Conservation (phyloP, 2,329 filamentous ascomycete genomes). For the Claviceps monticola region DNA sequence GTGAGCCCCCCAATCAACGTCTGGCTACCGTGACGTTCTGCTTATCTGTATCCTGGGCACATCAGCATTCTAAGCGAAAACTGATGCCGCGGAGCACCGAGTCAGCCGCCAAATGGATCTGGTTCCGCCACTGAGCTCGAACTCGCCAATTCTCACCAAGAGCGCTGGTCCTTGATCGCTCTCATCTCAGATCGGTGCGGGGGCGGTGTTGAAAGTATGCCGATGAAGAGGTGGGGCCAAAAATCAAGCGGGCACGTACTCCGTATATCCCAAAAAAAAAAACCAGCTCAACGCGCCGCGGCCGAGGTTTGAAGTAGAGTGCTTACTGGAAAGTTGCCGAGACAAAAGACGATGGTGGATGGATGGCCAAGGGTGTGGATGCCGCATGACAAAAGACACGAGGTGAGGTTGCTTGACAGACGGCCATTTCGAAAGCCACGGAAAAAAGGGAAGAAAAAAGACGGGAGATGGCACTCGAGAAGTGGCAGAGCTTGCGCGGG, state of each 20-base stretch:
- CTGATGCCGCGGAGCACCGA: background rate
- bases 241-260: background rate
- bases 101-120: background rate
- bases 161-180: background rate
- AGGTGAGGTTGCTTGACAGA: background rate
- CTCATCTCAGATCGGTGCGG: background rate
- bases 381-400: background rate
- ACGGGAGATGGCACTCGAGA: background rate
- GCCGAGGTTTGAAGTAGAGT: background rate
- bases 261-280: background rate
- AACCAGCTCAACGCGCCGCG: background rate
- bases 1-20: background rate
- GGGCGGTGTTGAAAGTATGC: background rate
- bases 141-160: background rate
- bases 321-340: background rate
- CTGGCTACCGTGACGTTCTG: background rate
- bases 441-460: background rate
- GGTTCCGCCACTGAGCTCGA: background rate
- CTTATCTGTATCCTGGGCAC: background rate
- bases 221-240: constrained; percentile 1
- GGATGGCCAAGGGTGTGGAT: background rate
- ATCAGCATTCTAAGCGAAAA: background rate
- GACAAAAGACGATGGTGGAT: background rate
- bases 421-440: background rate
- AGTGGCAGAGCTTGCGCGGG: background rate